Evolutionary conservation across 805 yeast species (phyloP).

Genomic region (Diddensiella santjacobensis): DNA sequence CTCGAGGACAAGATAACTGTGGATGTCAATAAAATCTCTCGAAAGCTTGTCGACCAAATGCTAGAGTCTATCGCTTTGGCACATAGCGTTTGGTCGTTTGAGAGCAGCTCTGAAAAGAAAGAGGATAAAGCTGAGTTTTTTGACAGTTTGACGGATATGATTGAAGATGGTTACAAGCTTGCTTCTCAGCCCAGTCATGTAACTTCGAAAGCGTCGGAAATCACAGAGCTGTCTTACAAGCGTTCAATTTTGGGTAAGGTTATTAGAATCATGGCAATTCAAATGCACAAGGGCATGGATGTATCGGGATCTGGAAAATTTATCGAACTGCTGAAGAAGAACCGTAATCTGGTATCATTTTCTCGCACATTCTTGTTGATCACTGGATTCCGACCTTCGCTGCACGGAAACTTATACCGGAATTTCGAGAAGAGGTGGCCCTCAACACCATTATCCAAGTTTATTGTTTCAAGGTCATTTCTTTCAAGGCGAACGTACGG

Average conservation of each 20-base stretch:
- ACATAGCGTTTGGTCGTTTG: slow-evolving; percentile 70
- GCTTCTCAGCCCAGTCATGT: neutral
- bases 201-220: neutral
- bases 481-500: slow-evolving; percentile 51
- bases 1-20: slow-evolving; percentile 25
- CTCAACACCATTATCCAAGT: slow-evolving; percentile 45
- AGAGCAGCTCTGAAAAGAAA: neutral
- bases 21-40: slow-evolving; percentile 12
- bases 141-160: neutral
- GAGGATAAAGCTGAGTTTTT: neutral
- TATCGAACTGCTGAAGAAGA: slow-evolving; percentile 27
- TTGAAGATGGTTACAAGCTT: neutral
- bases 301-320: slow-evolving; percentile 28
- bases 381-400: slow-evolving; percentile 43
- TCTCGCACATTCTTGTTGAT: slow-evolving; percentile 40
- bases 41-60: slow-evolving; percentile 46
- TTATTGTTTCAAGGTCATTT: slow-evolving; percentile 35
- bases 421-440: slow-evolving; percentile 52
- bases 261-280: slow-evolving; percentile 70
- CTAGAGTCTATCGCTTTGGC: slow-evolving; percentile 72
- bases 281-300: slow-evolving; percentile 54
- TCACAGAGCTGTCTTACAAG: neutral
- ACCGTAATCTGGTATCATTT: slow-evolving; percentile 17
- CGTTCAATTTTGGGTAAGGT: slow-evolving; percentile 53
- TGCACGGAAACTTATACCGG: slow-evolving; percentile 44